Conservation (phyloP, 177 flowering plant genomes). For the Vitis hybrid region DNA sequence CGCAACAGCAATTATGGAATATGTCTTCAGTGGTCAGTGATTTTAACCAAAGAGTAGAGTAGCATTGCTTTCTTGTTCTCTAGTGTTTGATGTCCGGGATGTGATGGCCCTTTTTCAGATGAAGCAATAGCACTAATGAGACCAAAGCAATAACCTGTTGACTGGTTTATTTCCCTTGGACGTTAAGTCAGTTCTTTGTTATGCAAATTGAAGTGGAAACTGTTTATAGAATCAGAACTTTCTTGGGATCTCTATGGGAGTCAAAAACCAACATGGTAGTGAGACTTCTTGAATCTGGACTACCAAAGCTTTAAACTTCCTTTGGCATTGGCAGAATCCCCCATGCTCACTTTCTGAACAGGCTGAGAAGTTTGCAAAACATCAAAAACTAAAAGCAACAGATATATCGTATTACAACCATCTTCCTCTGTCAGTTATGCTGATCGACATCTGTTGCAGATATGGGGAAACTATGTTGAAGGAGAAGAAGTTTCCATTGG, state of each 20-base stretch:
- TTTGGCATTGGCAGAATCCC: conserved; percentile 69
- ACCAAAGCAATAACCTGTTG: conserved; percentile 35
- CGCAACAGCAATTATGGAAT: conserved; percentile 56
- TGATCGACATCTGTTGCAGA: conserved; percentile 34
- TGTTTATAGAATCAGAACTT: conserved; percentile 91
- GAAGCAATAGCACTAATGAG: conserved; percentile 98
- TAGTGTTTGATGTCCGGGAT: conserved; percentile 96
- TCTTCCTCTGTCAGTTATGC: background rate
- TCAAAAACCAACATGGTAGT: conserved; percentile 70
- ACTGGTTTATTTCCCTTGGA: background rate
- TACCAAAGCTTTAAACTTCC: conserved; percentile 76
- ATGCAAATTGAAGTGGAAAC: conserved; percentile 95
- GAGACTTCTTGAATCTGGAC: conserved; percentile 82
- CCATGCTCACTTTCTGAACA: conserved; percentile 51
- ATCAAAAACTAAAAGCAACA: conserved; percentile 70
- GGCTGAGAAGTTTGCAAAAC: conserved; percentile 82
- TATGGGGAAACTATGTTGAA: conserved; percentile 94
- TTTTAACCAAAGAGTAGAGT: conserved; percentile 90
- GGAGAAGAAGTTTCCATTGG: conserved; percentile 80
- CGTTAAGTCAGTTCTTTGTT: background rate
- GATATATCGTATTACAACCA: background rate
- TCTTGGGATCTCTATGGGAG: conserved; percentile 97
- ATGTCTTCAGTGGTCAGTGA: conserved; percentile 98
- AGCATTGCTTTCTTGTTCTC: conserved; percentile 91
- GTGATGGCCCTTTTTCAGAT: conserved; percentile 83